Evolutionary conservation across 305 asterid genomes (phyloP).

Genomic region (Fraxinus paxiana): DNA sequence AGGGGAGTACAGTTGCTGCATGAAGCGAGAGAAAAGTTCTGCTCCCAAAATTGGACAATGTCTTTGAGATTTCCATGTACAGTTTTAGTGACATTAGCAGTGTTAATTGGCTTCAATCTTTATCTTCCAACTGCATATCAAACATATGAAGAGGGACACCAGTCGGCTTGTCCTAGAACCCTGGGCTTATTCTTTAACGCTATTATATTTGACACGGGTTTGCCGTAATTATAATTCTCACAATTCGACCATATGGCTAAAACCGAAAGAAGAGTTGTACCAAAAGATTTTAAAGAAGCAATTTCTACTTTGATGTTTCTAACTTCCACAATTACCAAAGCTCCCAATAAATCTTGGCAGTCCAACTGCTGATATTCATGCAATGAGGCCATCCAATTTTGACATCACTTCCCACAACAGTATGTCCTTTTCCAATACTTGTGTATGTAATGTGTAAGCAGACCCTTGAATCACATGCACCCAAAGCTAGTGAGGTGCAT

Average conservation of each 20-base stretch:
- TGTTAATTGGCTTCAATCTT: slow-evolving; percentile 9
- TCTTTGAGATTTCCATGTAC: slow-evolving; percentile 30
- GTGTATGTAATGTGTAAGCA: background rate
- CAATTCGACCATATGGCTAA: background rate
- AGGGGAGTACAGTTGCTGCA: background rate
- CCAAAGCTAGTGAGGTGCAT: slow-evolving; percentile 16
- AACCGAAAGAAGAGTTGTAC: background rate
- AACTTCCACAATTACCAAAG: background rate
- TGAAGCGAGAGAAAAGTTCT: slow-evolving; percentile 17
- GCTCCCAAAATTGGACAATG: slow-evolving; percentile 22
- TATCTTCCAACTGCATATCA: background rate
- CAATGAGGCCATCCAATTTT: background rate
- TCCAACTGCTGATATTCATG: background rate
- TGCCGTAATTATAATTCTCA: background rate
- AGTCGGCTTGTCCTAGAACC: background rate
- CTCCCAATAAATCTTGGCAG: background rate
- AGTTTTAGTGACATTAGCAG: slow-evolving; percentile 22
- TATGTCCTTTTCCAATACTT: background rate
- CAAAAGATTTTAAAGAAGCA: background rate
- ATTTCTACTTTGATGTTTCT: background rate
- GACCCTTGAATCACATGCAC: background rate
- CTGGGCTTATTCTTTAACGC: background rate
- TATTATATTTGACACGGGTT: background rate
- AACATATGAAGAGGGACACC: background rate
- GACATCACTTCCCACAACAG: background rate